phyloP scores from a whole-genome alignment of 2,329 filamentous ascomycete species.

The Aurifilum marmelostoma region DNA sequence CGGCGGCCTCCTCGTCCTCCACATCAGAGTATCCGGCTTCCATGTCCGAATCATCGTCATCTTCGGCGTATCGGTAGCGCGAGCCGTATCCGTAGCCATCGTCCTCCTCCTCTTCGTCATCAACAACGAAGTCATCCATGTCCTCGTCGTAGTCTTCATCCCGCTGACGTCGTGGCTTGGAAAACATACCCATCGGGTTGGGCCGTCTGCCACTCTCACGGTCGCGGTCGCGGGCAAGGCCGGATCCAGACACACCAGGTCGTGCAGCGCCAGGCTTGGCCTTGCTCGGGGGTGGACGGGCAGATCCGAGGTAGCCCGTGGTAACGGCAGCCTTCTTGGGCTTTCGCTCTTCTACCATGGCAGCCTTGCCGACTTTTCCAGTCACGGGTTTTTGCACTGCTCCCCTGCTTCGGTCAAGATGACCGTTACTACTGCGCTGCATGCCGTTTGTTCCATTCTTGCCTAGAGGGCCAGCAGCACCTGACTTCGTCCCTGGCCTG shows the following conservation, averaged over 20 bases:
- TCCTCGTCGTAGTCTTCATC: conserved; percentile 67
- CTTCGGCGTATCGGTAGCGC: conserved; percentile 55
- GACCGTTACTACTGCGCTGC: conserved; percentile 24
- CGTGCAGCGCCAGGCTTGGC: conserved; percentile 36
- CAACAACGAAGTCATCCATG: conserved; percentile 64
- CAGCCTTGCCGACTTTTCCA: conserved; percentile 33
- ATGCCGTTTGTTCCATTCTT: conserved; percentile 33
- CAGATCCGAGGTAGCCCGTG: conserved; percentile 68
- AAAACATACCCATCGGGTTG: conserved; percentile 40
- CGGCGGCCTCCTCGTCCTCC: conserved; percentile 69
- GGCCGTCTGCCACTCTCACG: conserved; percentile 32
- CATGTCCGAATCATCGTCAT: conserved; percentile 75
- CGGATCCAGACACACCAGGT: conserved; percentile 31
- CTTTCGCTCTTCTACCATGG: conserved; percentile 56
- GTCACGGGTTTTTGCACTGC: conserved; percentile 16
- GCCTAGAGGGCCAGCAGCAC: conserved; percentile 20
- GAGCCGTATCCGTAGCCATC: conserved; percentile 35
- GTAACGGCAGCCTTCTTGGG: conserved; percentile 67
- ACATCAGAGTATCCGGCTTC: conserved; percentile 76
- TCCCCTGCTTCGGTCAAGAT: conserved; percentile 17
- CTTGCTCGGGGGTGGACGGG: conserved; percentile 56
- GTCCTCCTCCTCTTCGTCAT: conserved; percentile 60
- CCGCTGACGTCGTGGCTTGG: conserved; percentile 34
- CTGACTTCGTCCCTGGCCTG: conserved; percentile 25
- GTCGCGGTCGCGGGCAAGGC: conserved; percentile 27